Evolutionary conservation across 2,329 filamentous ascomycete species (phyloP), one percentile per base, ranked within the genome.

Genomic region (Fusarium sacchari): DNA sequence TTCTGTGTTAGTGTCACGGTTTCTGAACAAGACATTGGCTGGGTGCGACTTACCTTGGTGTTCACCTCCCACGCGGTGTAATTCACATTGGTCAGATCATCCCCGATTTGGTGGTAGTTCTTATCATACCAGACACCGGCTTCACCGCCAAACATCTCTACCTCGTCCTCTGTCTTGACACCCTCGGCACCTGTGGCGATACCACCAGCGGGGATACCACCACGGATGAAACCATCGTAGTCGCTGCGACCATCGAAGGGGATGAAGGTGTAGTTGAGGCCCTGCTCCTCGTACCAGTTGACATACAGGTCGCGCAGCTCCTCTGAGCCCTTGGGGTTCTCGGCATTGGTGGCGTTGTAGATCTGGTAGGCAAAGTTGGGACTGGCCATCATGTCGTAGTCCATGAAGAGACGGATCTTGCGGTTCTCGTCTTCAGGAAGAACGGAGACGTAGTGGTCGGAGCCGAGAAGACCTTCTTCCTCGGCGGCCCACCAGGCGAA

Each of bases 161-260:
- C 88, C 79, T 95, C 91, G 39, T 90, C 86, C 56, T 86, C 82
- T 0, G 92, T 94, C 88, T 95, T 95, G 82, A 93, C 81, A 18
- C 88, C 92, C 81, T 95, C 93, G 3, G 93, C 93, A 43, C 93
- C 93, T 5, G 93, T 94, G 61, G 93, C 92, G 69, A 95, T 89
- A 36, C 93, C 93, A 30, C 93, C 93, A 2, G 89, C 89, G 1
- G 93, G 92, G 46, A 95, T 94, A 7, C 91, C 91, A 63, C 89
- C 87, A 40, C 89, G 86, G 77, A 95, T 92, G 84, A 96, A 95
- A 3, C 90, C 91, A 57, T 91, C 92, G 76, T 96, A 96, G 81
- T 96, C 94, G 71, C 91, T 94, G 66, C 93, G 90, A 12, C 93
- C 93, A 76, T 94, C 92, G 74, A 96, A 96, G 5, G 90, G 88